Conservation (phyloP, 2,329 filamentous ascomycete genomes). For the Rhinocladiella mackenziei region DNA sequence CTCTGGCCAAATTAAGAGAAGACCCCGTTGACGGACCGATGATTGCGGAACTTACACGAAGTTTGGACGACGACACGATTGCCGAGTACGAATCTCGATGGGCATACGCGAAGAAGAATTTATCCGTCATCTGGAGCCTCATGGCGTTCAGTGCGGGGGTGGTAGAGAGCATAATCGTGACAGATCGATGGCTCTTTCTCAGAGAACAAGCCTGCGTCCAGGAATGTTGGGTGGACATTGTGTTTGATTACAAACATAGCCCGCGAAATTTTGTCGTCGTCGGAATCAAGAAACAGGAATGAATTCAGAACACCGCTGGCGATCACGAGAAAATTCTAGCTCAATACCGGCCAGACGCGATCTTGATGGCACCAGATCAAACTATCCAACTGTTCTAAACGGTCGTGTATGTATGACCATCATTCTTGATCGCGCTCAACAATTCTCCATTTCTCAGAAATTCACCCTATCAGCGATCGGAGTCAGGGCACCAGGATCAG, state of each 20-base stretch:
- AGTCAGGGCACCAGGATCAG: too few relatives aligned
- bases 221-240: slow-evolving; percentile 84
- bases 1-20: slow-evolving; percentile 65
- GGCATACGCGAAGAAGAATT: slow-evolving; percentile 65
- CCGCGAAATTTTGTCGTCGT: slow-evolving; percentile 91
- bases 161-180: slow-evolving; percentile 83
- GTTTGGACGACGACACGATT: slow-evolving; percentile 72
- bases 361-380: too few relatives aligned
- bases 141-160: slow-evolving; percentile 94
- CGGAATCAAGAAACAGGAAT: slow-evolving; percentile 65
- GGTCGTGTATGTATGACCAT: too few relatives aligned
- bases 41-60: slow-evolving; percentile 62
- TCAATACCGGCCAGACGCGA: too few relatives aligned
- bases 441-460: too few relatives aligned
- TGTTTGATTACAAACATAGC: slow-evolving; percentile 83
- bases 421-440: too few relatives aligned
- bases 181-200: slow-evolving; percentile 84
- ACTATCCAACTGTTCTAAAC: too few relatives aligned
- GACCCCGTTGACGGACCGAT: slow-evolving; percentile 58
- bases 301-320: too few relatives aligned
- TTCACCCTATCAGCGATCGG: too few relatives aligned
- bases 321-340: too few relatives aligned
- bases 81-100: slow-evolving; percentile 65
- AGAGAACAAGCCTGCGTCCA: slow-evolving; percentile 70
- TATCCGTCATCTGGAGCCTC: slow-evolving; percentile 84